Conservation (phyloP, 2,329 filamentous ascomycete species). For the Pezicula radicicola region DNA sequence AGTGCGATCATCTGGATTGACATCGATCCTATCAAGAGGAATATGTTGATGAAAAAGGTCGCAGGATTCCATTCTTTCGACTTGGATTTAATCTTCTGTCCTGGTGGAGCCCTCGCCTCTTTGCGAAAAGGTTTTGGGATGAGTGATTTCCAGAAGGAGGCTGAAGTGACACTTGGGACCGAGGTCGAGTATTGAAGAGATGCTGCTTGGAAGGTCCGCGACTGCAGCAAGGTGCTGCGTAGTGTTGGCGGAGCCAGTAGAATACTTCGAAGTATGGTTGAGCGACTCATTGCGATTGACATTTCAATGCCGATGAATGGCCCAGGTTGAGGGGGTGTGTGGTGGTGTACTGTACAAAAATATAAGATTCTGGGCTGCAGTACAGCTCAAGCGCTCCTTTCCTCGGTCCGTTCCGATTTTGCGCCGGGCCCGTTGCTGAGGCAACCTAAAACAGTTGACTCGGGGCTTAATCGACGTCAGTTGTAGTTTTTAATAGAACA, state of each 20-base stretch:
- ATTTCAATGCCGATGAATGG: background rate
- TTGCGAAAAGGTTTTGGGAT: constrained; percentile 65
- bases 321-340: no score
- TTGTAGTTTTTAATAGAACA: no score
- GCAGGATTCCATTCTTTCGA: constrained; percentile 74
- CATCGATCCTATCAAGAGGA: constrained; percentile 88
- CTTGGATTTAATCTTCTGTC: constrained; percentile 36
- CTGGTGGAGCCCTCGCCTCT: constrained; percentile 33
- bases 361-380: no score
- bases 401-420: no score
- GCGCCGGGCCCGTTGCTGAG: no score
- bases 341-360: no score
- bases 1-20: constrained; percentile 88
- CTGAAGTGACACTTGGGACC: constrained; percentile 31
- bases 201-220: constrained; percentile 4
- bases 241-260: constrained; percentile 20
- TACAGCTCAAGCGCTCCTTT: no score
- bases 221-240: constrained; percentile 15
- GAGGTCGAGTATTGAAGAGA: constrained; percentile 25
- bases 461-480: no score
- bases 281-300: constrained; percentile 16
- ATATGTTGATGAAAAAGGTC: constrained; percentile 79
- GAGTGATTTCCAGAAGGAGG: constrained; percentile 63
- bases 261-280: constrained; percentile 16
- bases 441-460: no score